phyloP scores from a whole-genome alignment of 306 rosid species.

The Astragalus membranaceus region DNA sequence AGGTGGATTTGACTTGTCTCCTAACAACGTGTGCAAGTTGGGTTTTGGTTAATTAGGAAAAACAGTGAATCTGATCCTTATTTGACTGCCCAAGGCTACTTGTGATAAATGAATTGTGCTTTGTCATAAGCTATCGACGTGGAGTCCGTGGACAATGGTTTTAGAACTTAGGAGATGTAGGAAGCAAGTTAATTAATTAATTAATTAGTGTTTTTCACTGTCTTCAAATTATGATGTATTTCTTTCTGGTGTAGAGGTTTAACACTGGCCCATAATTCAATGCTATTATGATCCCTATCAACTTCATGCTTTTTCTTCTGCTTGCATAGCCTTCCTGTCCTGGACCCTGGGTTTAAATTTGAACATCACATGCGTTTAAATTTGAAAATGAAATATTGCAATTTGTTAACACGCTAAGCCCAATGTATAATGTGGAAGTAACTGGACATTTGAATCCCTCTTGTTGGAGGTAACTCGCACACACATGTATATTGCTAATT shows the following conservation, averaged over 20 bases:
- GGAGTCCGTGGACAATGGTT: neutral
- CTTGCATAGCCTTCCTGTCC: neutral
- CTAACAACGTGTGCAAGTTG: neutral
- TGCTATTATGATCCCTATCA: neutral
- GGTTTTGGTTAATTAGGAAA: neutral
- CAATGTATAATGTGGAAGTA: neutral
- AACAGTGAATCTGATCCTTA: constrained; percentile 11
- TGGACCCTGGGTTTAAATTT: neutral
- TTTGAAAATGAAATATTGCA: neutral
- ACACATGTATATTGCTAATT: too few relatives aligned
- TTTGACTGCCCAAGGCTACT: neutral
- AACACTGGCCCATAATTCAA: neutral
- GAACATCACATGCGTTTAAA: neutral
- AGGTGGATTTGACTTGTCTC: constrained; percentile 6
- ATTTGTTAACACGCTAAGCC: neutral
- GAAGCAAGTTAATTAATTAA: neutral
- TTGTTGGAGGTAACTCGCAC: too few relatives aligned
- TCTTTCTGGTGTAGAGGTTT: neutral
- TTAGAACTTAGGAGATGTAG: neutral
- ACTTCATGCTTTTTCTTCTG: neutral
- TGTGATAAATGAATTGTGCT: neutral
- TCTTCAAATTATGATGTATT: neutral
- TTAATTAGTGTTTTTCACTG: neutral
- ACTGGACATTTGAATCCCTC: neutral
- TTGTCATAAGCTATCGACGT: neutral